These are phyloP conservation scores for Carex scoparia DNA, from an alignment of 176 grass and related monocot genomes.

Conservation along the genomic window DNA sequence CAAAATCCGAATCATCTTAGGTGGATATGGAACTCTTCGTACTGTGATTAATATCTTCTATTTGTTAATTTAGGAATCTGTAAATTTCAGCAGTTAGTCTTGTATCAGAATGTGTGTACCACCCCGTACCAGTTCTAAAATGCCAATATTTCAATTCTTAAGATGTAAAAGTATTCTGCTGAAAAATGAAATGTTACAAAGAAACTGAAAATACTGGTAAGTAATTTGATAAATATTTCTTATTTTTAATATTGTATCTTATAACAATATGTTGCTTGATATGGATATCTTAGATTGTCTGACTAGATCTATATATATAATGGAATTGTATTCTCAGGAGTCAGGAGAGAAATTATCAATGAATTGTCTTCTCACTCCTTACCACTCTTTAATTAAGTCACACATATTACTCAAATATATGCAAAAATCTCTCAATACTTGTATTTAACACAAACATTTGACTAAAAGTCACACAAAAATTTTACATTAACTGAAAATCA, in stretches of 20 bases:
- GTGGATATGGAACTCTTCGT: not conserved
- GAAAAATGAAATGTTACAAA: not conserved
- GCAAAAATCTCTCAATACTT: not conserved
- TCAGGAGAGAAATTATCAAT: not conserved
- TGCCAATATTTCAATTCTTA: not conserved
- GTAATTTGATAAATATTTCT: not conserved
- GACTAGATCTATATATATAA: not conserved
- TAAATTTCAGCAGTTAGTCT: not conserved
- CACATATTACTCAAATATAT: not conserved
- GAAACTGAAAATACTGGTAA: not conserved
- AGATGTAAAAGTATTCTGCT: not conserved
- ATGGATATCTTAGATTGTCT: not conserved
- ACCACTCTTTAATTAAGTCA: not conserved
- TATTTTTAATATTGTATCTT: not conserved
- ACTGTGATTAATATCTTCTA: not conserved
- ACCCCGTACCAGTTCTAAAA: not conserved
- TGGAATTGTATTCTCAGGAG: not conserved
- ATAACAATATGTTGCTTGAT: not conserved
- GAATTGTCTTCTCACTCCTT: not conserved
- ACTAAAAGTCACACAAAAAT: slow-evolving; percentile 5
- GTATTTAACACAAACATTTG: not conserved
- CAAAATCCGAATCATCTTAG: not conserved
- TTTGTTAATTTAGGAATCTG: not conserved
- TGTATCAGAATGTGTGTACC: not conserved
- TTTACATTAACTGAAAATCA: not conserved